phyloP scores from a whole-genome alignment of 441 rosid species.

The Hypseocharis bilobata region DNA sequence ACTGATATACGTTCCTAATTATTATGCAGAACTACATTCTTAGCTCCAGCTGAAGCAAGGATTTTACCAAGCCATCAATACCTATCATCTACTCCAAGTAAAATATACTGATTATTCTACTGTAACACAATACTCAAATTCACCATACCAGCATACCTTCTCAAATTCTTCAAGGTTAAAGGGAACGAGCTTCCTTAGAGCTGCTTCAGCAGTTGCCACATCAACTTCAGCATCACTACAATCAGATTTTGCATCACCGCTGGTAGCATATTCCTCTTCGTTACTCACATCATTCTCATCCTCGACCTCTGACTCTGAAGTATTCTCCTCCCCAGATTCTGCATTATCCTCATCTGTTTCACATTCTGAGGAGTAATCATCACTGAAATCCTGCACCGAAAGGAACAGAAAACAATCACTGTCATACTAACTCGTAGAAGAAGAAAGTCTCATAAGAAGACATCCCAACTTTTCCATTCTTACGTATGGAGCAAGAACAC shows the following conservation, averaged over 20 bases:
- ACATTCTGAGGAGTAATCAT: slow-evolving; percentile 51
- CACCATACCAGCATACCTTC: slow-evolving; percentile 38
- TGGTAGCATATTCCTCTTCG: slow-evolving; percentile 63
- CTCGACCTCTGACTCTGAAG: slow-evolving; percentile 75
- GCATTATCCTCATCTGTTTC: slow-evolving; percentile 59
- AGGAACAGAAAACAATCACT: slow-evolving; percentile 19
- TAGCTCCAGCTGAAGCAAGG: neutral
- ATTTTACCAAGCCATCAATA: neutral
- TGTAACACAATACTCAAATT: neutral
- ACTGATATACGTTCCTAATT: too few species aligned
- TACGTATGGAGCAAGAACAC: slow-evolving; percentile 85
- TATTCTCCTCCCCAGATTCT: slow-evolving; percentile 51
- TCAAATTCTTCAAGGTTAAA: slow-evolving; percentile 58
- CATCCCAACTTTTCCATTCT: slow-evolving; percentile 32
- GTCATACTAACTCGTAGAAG: slow-evolving; percentile 17
- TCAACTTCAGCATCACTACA: slow-evolving; percentile 60
- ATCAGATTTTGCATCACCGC: slow-evolving; percentile 53
- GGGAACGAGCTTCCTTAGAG: slow-evolving; percentile 66
- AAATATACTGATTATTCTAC: neutral
- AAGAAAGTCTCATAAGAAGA: neutral
- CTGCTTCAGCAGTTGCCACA: slow-evolving; percentile 60
- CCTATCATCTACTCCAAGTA: neutral
- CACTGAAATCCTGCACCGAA: slow-evolving; percentile 59
- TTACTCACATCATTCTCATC: slow-evolving; percentile 67
- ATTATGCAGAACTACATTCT: too few species aligned